Conservation (phyloP, 257 asterid genomes). For the Prunella vulgaris region DNA sequence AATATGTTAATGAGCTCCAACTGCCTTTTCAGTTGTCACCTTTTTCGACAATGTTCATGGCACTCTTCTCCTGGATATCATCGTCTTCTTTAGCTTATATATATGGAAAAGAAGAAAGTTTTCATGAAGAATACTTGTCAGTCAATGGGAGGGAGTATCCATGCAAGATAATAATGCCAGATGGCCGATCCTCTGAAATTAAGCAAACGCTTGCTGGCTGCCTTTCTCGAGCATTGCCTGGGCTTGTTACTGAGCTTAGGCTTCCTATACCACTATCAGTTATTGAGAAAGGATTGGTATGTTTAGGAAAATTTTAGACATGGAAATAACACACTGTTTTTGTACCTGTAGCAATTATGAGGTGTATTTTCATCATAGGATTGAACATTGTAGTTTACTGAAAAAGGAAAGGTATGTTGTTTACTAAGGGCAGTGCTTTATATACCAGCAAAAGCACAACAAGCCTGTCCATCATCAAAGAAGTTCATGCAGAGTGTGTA, state of each 20-base stretch:
- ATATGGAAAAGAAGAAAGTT: constrained; percentile 73
- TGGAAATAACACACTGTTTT: too few species aligned
- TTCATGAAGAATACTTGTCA: constrained; percentile 57
- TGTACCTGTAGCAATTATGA: too few species aligned
- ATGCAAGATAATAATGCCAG: constrained; percentile 42
- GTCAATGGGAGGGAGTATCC: constrained; percentile 90
- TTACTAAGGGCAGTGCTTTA: too few species aligned
- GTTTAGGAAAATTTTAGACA: too few species aligned
- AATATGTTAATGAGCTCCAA: constrained; percentile 10
- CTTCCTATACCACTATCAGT: constrained; percentile 68
- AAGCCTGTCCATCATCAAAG: too few species aligned
- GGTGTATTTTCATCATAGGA: too few species aligned
- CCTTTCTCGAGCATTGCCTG: constrained; percentile 85
- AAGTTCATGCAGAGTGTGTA: background rate
- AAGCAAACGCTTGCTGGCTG: constrained; percentile 74
- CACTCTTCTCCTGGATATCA: constrained; percentile 79
- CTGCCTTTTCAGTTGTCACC: constrained; percentile 66
- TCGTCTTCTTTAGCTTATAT: constrained; percentile 88
- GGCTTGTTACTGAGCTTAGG: constrained; percentile 74
- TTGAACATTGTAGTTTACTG: too few species aligned
- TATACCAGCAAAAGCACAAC: too few species aligned
- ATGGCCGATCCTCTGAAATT: constrained; percentile 81
- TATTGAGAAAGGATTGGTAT: constrained; percentile 81
- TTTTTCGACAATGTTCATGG: constrained; percentile 76
- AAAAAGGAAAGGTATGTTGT: too few species aligned